Conservation (phyloP, 2,329 filamentous ascomycete genomes). For the Chaetomium sp. region DNA sequence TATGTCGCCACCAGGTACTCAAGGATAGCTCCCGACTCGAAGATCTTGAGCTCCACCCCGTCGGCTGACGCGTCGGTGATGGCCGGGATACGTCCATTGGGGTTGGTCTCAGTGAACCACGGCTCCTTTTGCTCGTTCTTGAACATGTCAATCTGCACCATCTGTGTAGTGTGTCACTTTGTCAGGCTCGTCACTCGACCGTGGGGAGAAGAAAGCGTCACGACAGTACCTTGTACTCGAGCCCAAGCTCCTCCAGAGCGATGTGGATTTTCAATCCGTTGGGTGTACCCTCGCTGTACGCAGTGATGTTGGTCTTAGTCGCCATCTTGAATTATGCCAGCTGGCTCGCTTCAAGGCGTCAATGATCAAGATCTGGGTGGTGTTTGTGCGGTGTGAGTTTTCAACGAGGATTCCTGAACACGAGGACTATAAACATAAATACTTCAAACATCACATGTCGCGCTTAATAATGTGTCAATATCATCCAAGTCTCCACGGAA, state of each 20-base stretch:
- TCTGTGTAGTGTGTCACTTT: conserved; percentile 2
- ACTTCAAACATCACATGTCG: not conserved
- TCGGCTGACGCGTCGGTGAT: conserved; percentile 44
- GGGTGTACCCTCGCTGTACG: conserved; percentile 8
- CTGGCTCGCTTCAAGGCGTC: not conserved
- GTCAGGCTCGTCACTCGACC: not conserved
- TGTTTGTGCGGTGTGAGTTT: not conserved
- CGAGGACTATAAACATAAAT: conserved; percentile 6
- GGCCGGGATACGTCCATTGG: conserved; percentile 41
- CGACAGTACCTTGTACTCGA: not conserved
- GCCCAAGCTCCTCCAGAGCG: conserved; percentile 11
- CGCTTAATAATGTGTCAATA: not conserved
- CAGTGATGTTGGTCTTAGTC: conserved; percentile 7
- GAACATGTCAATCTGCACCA: conserved; percentile 52
- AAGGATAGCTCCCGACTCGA: conserved; percentile 53
- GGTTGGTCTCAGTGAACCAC: conserved; percentile 64
- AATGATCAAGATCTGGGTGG: not conserved
- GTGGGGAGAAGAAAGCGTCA: not conserved
- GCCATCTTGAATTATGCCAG: conserved; percentile 2
- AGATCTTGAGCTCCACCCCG: conserved; percentile 58
- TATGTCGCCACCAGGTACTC: conserved; percentile 51
- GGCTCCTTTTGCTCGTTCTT: conserved; percentile 66
- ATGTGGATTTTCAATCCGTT: conserved; percentile 5
- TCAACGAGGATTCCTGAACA: not conserved
- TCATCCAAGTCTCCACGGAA: not conserved